phyloP scores from a whole-genome alignment of 805 yeast genomes.

The Debaryomyces maramus region DNA sequence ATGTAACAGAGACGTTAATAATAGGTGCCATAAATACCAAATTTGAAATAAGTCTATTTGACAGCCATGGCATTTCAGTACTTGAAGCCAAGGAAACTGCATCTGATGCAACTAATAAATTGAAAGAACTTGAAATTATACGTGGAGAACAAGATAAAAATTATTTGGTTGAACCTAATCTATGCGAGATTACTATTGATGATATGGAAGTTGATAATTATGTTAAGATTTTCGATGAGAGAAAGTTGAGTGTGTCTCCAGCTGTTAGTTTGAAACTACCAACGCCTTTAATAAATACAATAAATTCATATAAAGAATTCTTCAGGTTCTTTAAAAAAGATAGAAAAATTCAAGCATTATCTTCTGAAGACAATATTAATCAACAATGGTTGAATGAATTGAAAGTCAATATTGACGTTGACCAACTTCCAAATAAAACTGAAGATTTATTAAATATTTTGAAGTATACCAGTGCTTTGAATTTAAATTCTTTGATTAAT shows the following conservation, averaged over 20 bases:
- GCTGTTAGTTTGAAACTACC: conserved; percentile 77
- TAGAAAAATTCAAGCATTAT: conserved; percentile 19
- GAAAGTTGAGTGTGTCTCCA: conserved; percentile 81
- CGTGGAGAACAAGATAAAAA: conserved; percentile 8
- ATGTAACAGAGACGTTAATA: conserved; percentile 76
- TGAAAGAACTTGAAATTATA: background rate
- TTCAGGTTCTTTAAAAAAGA: conserved; percentile 18
- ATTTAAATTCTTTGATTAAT: conserved; percentile 48
- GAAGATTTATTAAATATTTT: conserved; percentile 39
- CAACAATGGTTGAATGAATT: conserved; percentile 26
- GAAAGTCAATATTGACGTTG: conserved; percentile 23
- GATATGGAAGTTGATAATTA: conserved; percentile 35
- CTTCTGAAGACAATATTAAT: conserved; percentile 27
- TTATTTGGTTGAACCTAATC: conserved; percentile 10
- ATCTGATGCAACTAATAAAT: conserved; percentile 1
- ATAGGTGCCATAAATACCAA: conserved; percentile 76
- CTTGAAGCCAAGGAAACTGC: conserved; percentile 8
- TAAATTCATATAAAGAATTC: conserved; percentile 49
- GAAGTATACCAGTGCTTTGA: conserved; percentile 33
- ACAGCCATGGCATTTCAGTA: conserved; percentile 17
- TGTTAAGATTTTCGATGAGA: conserved; percentile 39
- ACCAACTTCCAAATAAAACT: conserved; percentile 37
- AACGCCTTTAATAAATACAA: conserved; percentile 52
- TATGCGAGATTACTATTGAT: conserved; percentile 25
- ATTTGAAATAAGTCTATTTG: conserved; percentile 55